Evolutionary conservation across 2,329 filamentous ascomycete species (phyloP), one percentile per base, ranked within the genome.

Genomic region (Coleophoma cylindrospora): DNA sequence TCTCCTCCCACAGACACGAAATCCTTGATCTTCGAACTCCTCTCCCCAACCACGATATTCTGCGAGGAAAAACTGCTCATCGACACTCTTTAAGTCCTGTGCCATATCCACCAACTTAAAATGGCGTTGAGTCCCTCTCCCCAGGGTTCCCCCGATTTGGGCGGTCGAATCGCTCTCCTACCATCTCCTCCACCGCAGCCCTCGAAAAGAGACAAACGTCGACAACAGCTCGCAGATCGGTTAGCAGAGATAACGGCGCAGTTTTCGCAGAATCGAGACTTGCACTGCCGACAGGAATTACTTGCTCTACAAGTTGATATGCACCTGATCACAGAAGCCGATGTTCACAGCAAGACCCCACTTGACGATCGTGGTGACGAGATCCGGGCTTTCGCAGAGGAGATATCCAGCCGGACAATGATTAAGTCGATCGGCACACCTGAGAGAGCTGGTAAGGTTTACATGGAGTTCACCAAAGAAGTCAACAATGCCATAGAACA

Each of bases 241-340:
- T 80, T 96, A 7, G 79, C 82, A 38, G 80, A 84, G 50, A 83
- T 96, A 69, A 84, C 86, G 49, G 82, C 86, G 48, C 84, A 84
- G 57, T 92, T 96, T 69, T 81, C 83, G 56, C 81, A 86, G 55
- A 91, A 95, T 64, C 81, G 89, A 57, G 90, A 96, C 67, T 75
- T 80, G 55, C 84, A 90, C 61, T 97, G 95, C 68, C 84, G 91
- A 54, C 88, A 94, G 57, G 90, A 96, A 69, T 79, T 96, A 2
- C 86, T 94, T 62, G 89, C 89, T 58, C 83, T 96, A n/a, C 91
- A 96, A 70, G 84, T 89, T 57, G 91, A 96, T 68, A 91, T 91
- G 70, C 89, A 81, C 51, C 78, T 95, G 43, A 89, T 96, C 57
- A 84, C 90, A 67, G 84, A 88, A 59, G 88, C 94, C 47, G 87